Evolutionary conservation across 1,284 basidiomycete species (phyloP).

Genomic region (Sporisorium scitamineum): DNA sequence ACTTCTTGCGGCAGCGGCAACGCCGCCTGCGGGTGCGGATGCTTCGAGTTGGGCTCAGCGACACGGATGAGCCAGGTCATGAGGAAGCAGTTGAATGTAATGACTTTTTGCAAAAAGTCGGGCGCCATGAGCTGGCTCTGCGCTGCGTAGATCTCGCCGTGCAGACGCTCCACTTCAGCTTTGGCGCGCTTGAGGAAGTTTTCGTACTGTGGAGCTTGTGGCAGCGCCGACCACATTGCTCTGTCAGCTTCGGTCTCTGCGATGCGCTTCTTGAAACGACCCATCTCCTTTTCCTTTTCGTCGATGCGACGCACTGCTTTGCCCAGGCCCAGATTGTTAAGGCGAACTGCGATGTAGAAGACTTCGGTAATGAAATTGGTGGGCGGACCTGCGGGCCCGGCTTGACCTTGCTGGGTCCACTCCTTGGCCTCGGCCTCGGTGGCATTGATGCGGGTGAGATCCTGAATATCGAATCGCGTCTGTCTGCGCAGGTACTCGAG

Average conservation of each 20-base stretch:
- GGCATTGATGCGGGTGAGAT: slow-evolving; percentile 66
- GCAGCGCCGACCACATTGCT: slow-evolving; percentile 53
- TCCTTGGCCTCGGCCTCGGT: slow-evolving; percentile 63
- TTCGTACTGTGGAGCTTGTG: slow-evolving; percentile 66
- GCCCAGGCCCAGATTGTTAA: slow-evolving; percentile 71
- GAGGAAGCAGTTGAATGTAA: slow-evolving; percentile 87
- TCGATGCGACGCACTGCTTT: slow-evolving; percentile 75
- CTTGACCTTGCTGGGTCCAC: slow-evolving; percentile 48
- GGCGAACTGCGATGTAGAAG: slow-evolving; percentile 78
- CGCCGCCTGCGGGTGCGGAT: slow-evolving; percentile 73
- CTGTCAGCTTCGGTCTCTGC: slow-evolving; percentile 77
- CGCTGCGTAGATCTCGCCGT: slow-evolving; percentile 77
- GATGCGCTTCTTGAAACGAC: slow-evolving; percentile 76
- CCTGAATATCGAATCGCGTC: slow-evolving; percentile 57
- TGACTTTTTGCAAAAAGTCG: slow-evolving; percentile 81
- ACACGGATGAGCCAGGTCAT: slow-evolving; percentile 94
- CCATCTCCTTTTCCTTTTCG: slow-evolving; percentile 77
- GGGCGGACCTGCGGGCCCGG: slow-evolving; percentile 16
- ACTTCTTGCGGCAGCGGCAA: slow-evolving; percentile 84
- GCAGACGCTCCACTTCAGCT: slow-evolving; percentile 66
- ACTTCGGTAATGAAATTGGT: slow-evolving; percentile 93
- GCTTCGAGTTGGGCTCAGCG: slow-evolving; percentile 84
- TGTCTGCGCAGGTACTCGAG: slow-evolving; percentile 74
- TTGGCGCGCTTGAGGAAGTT: slow-evolving; percentile 64
- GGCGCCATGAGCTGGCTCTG: slow-evolving; percentile 89